Evolutionary conservation across 441 rosid genomes (phyloP), one percentile per base, ranked within the genome.

Genomic region (Gossypium gossypioides): DNA sequence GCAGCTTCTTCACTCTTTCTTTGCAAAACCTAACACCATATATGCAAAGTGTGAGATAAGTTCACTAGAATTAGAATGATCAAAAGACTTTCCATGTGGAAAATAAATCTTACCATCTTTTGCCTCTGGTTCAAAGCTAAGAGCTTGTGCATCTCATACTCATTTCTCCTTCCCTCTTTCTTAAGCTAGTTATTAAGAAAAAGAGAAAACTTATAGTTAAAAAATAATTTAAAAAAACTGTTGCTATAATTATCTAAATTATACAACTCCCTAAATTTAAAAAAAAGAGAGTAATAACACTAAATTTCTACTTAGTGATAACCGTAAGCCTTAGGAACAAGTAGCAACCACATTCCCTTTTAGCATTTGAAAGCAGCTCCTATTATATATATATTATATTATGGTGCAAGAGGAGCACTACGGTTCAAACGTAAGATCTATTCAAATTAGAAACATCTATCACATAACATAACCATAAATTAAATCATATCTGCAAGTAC

Each of bases 1-100:
- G 97, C 80, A 76, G 99, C 99, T 84, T 95, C 99, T 84, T 95
- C 97, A 75, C 91, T 88, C 84, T 95, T 95, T 78, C 98, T 86
- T 82, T 95, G 99, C 83, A 95, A 78, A 77, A 95, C 98, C 98
- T 95, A 75, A 69, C 32, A 71, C 0, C 1, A 7, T 37, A 68
- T 60, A 55, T 13, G 34, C 19, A 68, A 21, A 71, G 65, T 77
- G 22, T 78, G 21, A 66, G 75, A 42, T 40, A 42, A 69, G 34
- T 60, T 75, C 68, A 56, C 37, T 32, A 68, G 57, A 70, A 57
- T 12, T 21, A 71, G 63, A 29, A 84, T 12, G 56, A 57, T 29
- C 69, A 34, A 24, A n/a, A 72, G 9, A 3, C 62, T 54, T 54
- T 42, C 56, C 0, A 74, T 63, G 19, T 44, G 52, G 50, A 37